These are phyloP conservation scores for Sclerotinia nivalis DNA, from an alignment of 2,329 filamentous ascomycete genomes.

Conservation along the genomic window DNA sequence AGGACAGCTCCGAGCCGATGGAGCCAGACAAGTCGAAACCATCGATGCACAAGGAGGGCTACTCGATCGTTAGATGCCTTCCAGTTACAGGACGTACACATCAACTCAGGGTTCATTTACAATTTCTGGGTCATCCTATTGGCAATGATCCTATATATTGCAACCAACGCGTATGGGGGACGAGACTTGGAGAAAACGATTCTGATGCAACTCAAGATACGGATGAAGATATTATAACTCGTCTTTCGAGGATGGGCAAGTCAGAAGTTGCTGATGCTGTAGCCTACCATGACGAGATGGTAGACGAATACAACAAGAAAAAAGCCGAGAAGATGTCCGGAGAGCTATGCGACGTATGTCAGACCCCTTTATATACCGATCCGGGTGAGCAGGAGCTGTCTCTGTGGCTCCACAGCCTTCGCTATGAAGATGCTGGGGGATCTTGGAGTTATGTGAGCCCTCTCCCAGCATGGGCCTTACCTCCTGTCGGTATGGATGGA, in stretches of 20 bases:
- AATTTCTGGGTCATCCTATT: constrained; percentile 92
- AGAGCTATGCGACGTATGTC: constrained; percentile 74
- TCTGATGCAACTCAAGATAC: constrained; percentile 67
- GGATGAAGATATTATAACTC: constrained; percentile 86
- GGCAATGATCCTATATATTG: constrained; percentile 98
- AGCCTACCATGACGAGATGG: constrained; percentile 91
- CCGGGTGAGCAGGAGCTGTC: constrained; percentile 87
- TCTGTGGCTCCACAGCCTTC: constrained; percentile 88
- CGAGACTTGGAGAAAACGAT: constrained; percentile 68
- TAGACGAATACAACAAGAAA: constrained; percentile 83
- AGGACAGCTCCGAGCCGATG: constrained; percentile 11
- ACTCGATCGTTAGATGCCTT: constrained; percentile 91
- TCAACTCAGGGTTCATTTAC: constrained; percentile 90
- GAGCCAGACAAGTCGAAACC: constrained; percentile 37
- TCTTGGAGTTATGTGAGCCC: constrained; percentile 85
- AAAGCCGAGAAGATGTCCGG: constrained; percentile 95
- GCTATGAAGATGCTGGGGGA: constrained; percentile 82
- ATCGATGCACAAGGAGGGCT: constrained; percentile 66
- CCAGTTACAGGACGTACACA: constrained; percentile 94
- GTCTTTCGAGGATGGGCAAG: constrained; percentile 89
- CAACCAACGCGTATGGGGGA: constrained; percentile 88
- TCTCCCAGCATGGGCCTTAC: constrained; percentile 83
- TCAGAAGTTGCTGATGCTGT: constrained; percentile 87
- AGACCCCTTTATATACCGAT: constrained; percentile 89
- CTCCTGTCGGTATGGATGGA: constrained; percentile 59